phyloP scores from a whole-genome alignment of 2,329 filamentous ascomycete species.

The Blastomyces gilchristii region DNA sequence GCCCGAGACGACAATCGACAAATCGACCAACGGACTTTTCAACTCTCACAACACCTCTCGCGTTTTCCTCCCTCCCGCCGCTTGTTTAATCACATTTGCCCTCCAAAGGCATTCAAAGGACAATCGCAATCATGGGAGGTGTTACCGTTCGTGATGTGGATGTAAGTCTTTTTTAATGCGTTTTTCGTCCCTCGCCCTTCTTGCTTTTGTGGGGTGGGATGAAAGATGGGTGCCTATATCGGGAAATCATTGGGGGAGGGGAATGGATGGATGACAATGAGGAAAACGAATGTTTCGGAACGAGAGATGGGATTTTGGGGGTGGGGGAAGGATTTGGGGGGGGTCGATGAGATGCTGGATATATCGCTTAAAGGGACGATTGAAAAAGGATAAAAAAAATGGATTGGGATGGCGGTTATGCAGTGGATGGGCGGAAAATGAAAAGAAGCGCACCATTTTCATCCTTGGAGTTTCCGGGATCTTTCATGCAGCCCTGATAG shows the following conservation, averaged over 20 bases:
- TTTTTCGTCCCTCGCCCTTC: not conserved
- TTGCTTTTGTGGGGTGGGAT: not conserved
- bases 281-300: not conserved
- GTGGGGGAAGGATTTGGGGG: not conserved
- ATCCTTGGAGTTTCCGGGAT: constrained; percentile 3
- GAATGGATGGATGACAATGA: not conserved
- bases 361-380: not conserved
- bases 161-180: constrained; percentile 34
- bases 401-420: not conserved
- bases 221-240: not conserved
- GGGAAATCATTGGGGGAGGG: not conserved
- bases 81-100: constrained; percentile 19
- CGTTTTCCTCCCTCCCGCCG: constrained; percentile 20
- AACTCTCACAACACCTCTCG: constrained; percentile 26
- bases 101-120: constrained; percentile 8
- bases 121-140: constrained; percentile 53
- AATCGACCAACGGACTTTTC: constrained; percentile 9
- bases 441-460: not conserved
- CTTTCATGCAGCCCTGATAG: not conserved
- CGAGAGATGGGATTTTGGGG: not conserved
- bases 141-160: constrained; percentile 59
- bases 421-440: not conserved
- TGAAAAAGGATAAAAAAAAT: not conserved
- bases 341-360: not conserved
- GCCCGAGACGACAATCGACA: constrained; percentile 27